Evolutionary conservation across 2,329 filamentous ascomycete species (phyloP), one percentile per base, ranked within the genome.

Genomic region (Ceratocystis huliohia): DNA sequence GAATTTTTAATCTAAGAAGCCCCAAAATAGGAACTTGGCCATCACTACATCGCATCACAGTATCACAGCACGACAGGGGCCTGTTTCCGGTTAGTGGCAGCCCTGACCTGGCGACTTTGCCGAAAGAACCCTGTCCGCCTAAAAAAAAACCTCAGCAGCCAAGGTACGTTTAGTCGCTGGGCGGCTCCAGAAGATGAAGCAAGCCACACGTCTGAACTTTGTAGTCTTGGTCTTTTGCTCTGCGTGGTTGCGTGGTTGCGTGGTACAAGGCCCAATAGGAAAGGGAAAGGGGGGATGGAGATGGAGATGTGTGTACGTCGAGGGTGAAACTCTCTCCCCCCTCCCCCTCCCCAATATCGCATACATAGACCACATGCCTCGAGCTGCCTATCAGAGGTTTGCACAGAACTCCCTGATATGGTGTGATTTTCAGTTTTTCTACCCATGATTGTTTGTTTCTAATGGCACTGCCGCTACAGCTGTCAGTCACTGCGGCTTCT

Each of bases 151-250:
- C 30, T 33, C 30, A 37, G 7, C 8, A 8, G 33, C 33, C 33
- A 37, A 37, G 33, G 33, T 37, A 37, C 7, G 33, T 37, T 7
- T 37, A n/a, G 25, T 17, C 28, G 53, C 17, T 15, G 22, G 53
- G 28, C 15, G 53, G 33, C 33, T 37, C 33, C 28, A 15, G 3
- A 15, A 33, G 53, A 57, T 33, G 10, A 57, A n/a, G 53, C 53
- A 57, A 57, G 53, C 53, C 53, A 57, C 53, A 33, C 53, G 53
- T 33, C 53, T n/a, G 53, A 33, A 57, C 53, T 57, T 57, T 57
- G 28, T 37, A 37, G 33, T 37, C 33, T 37, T 37, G 33, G 7
- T 37, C 33, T 37, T 37, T 37, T 37, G 33, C 33, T 37, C 15
- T 57, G 53, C 53, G 13, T 17, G 17, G 28, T 33, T 28, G 25